Evolutionary conservation across 2,329 filamentous ascomycete species (phyloP).

Genomic region (Dothistroma pini): DNA sequence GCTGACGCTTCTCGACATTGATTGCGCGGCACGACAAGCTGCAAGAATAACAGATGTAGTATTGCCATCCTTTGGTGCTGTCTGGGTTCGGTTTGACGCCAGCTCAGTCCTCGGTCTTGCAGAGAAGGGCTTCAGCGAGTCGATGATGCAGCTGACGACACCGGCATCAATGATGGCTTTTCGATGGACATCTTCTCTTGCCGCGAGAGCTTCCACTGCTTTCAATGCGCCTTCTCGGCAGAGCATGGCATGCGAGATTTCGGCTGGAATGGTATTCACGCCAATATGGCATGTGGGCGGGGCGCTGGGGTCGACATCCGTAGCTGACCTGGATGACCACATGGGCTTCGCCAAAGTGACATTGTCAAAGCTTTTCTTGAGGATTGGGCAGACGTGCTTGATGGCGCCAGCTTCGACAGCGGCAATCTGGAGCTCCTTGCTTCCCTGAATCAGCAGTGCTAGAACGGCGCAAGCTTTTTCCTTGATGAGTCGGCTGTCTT

Average conservation of each 20-base stretch:
- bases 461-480: conserved; percentile 73
- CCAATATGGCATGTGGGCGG: conserved; percentile 50
- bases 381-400: conserved; percentile 58
- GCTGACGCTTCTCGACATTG: conserved; percentile 79
- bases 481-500: conserved; percentile 50
- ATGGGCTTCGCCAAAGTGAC: conserved; percentile 49
- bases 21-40: conserved; percentile 76
- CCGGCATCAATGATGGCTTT: conserved; percentile 79
- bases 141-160: conserved; percentile 75
- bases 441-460: conserved; percentile 74
- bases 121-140: conserved; percentile 66
- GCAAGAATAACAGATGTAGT: conserved; percentile 74
- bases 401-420: conserved; percentile 68
- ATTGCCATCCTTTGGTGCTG: conserved; percentile 64
- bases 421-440: conserved; percentile 73
- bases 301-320: conserved; percentile 19
- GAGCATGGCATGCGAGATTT: conserved; percentile 65
- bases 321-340: conserved; percentile 49
- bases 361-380: conserved; percentile 65
- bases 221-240: conserved; percentile 72
- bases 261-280: conserved; percentile 57
- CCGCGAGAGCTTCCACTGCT: conserved; percentile 75
- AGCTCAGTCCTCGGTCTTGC: conserved; percentile 27
- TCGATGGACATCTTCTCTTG: conserved; percentile 77
- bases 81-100: conserved; percentile 33